Conservation (phyloP, 495 filamentous ascomycete genomes). For the Symbiotaphrina buchneri region DNA sequence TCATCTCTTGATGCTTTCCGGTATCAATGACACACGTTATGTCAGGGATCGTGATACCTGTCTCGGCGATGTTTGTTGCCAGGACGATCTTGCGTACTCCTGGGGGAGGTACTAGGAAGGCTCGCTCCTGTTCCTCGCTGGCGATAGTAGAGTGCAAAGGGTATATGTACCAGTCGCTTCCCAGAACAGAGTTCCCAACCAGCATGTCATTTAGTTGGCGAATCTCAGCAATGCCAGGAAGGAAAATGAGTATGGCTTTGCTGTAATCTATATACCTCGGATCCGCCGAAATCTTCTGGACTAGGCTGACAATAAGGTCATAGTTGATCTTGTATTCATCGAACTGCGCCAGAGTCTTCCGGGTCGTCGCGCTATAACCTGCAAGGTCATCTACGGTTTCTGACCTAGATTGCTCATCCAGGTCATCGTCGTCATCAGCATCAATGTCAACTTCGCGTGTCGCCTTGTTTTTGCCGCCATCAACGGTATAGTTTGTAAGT, state of each 20-base stretch:
- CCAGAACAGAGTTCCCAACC: slow-evolving; percentile 43
- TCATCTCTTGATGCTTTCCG: slow-evolving; percentile 92
- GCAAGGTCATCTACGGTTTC: slow-evolving; percentile 16
- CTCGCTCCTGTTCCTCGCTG: slow-evolving; percentile 87
- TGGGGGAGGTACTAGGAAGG: slow-evolving; percentile 62
- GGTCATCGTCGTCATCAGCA: slow-evolving; percentile 4
- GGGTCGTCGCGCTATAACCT: slow-evolving; percentile 35
- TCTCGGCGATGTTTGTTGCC: slow-evolving; percentile 36
- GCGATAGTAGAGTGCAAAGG: slow-evolving; percentile 84
- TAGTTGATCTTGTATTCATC: slow-evolving; percentile 80
- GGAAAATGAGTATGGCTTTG: slow-evolving; percentile 80
- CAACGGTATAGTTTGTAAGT: slow-evolving; percentile 18
- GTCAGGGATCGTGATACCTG: slow-evolving; percentile 34
- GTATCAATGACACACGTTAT: slow-evolving; percentile 31
- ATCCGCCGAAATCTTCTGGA: slow-evolving; percentile 46
- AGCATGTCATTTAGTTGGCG: slow-evolving; percentile 68
- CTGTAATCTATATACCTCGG: slow-evolving; percentile 45
- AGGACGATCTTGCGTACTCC: slow-evolving; percentile 42
- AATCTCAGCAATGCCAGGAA: slow-evolving; percentile 89
- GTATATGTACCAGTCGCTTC: slow-evolving; percentile 52
- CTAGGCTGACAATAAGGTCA: slow-evolving; percentile 51
- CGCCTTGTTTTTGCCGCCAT: slow-evolving; percentile 24
- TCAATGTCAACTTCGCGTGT: slow-evolving; percentile 13
- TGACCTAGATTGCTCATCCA: slow-evolving; percentile 10
- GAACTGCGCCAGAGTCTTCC: slow-evolving; percentile 45